Conservation (phyloP, 495 filamentous ascomycete genomes). For the Cenococcum geophilum region DNA sequence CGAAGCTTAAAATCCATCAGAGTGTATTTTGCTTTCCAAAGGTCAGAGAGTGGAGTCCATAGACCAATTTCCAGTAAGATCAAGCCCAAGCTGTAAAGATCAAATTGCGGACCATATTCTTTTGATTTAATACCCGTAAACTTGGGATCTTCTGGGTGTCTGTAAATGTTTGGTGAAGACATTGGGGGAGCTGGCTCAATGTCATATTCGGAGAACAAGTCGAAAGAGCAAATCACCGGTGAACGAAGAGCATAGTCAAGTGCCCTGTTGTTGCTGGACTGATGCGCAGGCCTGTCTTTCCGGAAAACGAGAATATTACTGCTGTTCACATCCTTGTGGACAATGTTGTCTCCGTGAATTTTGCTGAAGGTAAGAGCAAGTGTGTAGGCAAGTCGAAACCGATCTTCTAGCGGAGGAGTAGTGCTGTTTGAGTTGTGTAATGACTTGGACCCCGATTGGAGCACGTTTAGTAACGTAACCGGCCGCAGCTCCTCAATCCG, state of each 20-base stretch:
- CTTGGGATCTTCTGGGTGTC: conserved; percentile 56
- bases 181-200: conserved; percentile 43
- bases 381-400: conserved; percentile 77
- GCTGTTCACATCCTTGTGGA: conserved; percentile 75
- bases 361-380: conserved; percentile 69
- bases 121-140: conserved; percentile 18
- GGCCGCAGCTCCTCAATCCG: conserved; percentile 43
- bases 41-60: conserved; percentile 68
- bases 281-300: conserved; percentile 40
- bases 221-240: conserved; percentile 73
- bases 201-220: conserved; percentile 67
- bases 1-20: conserved; percentile 57
- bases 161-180: conserved; percentile 56
- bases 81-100: conserved; percentile 79
- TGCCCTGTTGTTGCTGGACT: conserved; percentile 25
- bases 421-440: conserved; percentile 43
- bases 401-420: conserved; percentile 62
- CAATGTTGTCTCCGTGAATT: conserved; percentile 65
- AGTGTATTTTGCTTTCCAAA: conserved; percentile 63
- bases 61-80: conserved; percentile 80
- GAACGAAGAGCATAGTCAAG: conserved; percentile 49
- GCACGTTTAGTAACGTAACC: conserved; percentile 49
- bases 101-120: conserved; percentile 51
- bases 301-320: conserved; percentile 74
- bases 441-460: conserved; percentile 46